A percentile compares a stretch with the other conserved stretches of the same genome.
phyloP scores from a whole-genome alignment of 805 yeast species.

The Candida awuae region DNA sequence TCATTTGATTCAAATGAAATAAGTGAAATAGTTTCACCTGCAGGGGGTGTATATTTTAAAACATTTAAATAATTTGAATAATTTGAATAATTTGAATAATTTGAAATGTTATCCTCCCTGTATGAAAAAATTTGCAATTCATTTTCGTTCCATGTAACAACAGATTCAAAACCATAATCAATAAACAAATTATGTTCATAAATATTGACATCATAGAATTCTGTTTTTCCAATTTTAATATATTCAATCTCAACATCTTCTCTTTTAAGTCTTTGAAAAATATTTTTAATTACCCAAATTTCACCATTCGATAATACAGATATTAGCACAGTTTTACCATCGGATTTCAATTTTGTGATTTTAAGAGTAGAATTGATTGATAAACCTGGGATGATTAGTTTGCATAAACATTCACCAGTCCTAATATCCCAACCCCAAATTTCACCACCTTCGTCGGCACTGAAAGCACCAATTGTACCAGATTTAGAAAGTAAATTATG shows the following conservation, averaged over 20 bases:
- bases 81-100: slow-evolving; percentile 2
- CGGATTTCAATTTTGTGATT: slow-evolving; percentile 22
- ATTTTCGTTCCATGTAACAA: slow-evolving; percentile 16
- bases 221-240: slow-evolving; percentile 6
- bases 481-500: slow-evolving; percentile 21
- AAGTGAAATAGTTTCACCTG: slow-evolving; percentile 13
- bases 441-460: slow-evolving; percentile 26
- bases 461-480: slow-evolving; percentile 24
- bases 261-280: slow-evolving; percentile 11
- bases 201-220: not conserved
- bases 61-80: too few relatives aligned
- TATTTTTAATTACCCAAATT: slow-evolving; percentile 17
- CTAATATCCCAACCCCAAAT: slow-evolving; percentile 29
- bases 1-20: slow-evolving; percentile 21
- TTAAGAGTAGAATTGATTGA: not conserved
- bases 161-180: slow-evolving; percentile 27
- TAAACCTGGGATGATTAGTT: not conserved
- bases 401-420: slow-evolving; percentile 10
- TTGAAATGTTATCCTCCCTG: slow-evolving; percentile 1
- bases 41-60: not conserved
- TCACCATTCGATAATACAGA: slow-evolving; percentile 19
- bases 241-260: slow-evolving; percentile 8
- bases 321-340: slow-evolving; percentile 24
- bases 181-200: slow-evolving; percentile 14
- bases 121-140: slow-evolving; percentile 20